Evolutionary conservation across 192 early-diverging fungal genomes (phyloP), one percentile per base, ranked within the genome.

Genomic region (Glomus cerebriforme): DNA sequence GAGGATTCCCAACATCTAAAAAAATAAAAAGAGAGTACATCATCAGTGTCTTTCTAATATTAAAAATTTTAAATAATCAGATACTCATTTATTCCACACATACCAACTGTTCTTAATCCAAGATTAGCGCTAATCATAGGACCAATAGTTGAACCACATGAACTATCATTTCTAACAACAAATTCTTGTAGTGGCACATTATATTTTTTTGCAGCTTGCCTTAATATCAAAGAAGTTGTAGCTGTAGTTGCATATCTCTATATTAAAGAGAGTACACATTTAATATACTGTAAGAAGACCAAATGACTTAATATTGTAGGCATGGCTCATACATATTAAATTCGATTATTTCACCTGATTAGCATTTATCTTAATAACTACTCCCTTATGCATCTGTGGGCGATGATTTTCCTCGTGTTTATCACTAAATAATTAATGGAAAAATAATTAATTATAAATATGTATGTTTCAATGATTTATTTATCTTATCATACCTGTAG

Each of bases 111-210:
- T 80, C 97, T 90, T 58, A 99, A 83, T 24, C 98, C 98, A 45
- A 99, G 88, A 78, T 97, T 94, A 7, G 96, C 92, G 81, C 91
- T 92, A 29, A 99, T 86, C 93, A 99, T 96, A 24, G 98, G 98
- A 4, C 98, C 98, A 82, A 99, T 99, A 22, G 97, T 99, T 26
- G 93, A 94, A 4, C 98, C 98, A 82, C 98, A 99, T 9, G 96
- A 88, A 65, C 90, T 93, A 80, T 99, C 98, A 81, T 97, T 98
- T 78, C 97, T 88, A 32, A 98, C 93, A 75, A 95, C 91, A 86
- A 94, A 93, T 86, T 95, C 91, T 88, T 98, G 98, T 76, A 97
- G 73, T 19, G 93, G 95, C 29, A 98, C 93, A 63, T 83, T 83
- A 73, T 90, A 85, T 79, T 92, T 92, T 77, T 90, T 88, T 74